phyloP scores from a whole-genome alignment of 1,284 basidiomycete genomes.

The Cryptococcus sp. region DNA sequence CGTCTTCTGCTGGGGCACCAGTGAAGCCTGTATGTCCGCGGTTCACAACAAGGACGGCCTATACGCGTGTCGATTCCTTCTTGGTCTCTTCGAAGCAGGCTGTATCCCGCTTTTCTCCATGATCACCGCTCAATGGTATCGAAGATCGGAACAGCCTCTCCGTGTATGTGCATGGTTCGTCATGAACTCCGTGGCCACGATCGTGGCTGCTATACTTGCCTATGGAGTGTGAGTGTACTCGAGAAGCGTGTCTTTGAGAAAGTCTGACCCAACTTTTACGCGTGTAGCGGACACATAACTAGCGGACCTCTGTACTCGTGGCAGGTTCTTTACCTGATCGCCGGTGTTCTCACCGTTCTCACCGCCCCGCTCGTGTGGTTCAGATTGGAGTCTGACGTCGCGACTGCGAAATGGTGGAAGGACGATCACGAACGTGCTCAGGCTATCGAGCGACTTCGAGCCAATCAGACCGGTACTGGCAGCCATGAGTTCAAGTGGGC shows the following conservation, averaged over 20 bases:
- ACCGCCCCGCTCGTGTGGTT: constrained; percentile 43
- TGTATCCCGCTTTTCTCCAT: constrained; percentile 35
- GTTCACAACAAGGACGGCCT: constrained; percentile 17
- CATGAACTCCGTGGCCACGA: constrained; percentile 33
- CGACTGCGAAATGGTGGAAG: constrained; percentile 42
- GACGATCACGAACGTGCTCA: constrained; percentile 37
- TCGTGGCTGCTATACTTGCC: constrained; percentile 34
- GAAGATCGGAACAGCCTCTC: constrained; percentile 40
- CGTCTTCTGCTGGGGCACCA: constrained; percentile 33
- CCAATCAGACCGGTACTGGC: constrained; percentile 47
- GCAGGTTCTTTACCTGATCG: constrained; percentile 50
- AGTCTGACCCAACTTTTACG: too few relatives aligned
- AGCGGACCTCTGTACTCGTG: constrained; percentile 6
- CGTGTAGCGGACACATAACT: neutral
- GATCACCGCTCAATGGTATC: constrained; percentile 41
- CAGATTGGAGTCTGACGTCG: constrained; percentile 44
- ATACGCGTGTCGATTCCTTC: constrained; percentile 36
- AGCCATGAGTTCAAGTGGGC: constrained; percentile 41
- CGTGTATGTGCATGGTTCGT: constrained; percentile 45
- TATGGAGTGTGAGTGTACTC: constrained; percentile 20
- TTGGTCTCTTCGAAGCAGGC: constrained; percentile 42
- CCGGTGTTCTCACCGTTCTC: constrained; percentile 49
- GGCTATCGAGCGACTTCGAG: constrained; percentile 50
- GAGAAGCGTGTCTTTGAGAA: neutral
- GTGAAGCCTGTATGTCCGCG: constrained; percentile 20